Conservation (phyloP, 768 basidiomycete genomes). For the Pulveroboletus sp. region DNA sequence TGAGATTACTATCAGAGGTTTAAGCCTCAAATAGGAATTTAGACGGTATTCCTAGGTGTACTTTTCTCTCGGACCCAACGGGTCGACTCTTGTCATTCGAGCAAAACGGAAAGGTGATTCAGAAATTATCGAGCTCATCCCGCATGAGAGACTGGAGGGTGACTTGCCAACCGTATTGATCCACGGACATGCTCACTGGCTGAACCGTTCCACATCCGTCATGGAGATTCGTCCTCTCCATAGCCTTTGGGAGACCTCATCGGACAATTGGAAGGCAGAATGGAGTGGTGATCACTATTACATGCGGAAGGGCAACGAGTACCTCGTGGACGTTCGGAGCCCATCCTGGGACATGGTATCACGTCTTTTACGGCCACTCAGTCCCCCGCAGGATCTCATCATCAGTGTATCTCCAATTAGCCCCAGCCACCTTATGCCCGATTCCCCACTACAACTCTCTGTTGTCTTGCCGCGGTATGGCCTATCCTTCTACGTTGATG, state of each 20-base stretch:
- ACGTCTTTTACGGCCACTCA: constrained; percentile 12
- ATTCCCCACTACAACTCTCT: constrained; percentile 14
- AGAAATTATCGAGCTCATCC: constrained; percentile 18
- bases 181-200: constrained; percentile 4
- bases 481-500: constrained; percentile 39
- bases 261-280: constrained; percentile 21
- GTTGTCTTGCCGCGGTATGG: constrained; percentile 37
- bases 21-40: too few species aligned
- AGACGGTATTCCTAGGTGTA: too few species aligned
- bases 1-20: too few species aligned
- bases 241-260: constrained; percentile 15
- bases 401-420: constrained; percentile 5
- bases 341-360: constrained; percentile 22
- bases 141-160: constrained; percentile 9
- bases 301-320: background rate
- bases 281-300: background rate
- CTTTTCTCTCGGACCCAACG: too few species aligned
- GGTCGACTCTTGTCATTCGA: constrained; percentile 16
- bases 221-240: background rate
- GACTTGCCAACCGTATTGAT: constrained; percentile 14
- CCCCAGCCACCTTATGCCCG: too few species aligned
- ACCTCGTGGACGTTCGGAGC: constrained; percentile 26
- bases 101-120: constrained; percentile 4
- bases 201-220: background rate
- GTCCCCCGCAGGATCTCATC: constrained; percentile 9